These are phyloP conservation scores for Eimeria zaria DNA, from an alignment of 169 alveolate species.

Conservation along the genomic window DNA sequence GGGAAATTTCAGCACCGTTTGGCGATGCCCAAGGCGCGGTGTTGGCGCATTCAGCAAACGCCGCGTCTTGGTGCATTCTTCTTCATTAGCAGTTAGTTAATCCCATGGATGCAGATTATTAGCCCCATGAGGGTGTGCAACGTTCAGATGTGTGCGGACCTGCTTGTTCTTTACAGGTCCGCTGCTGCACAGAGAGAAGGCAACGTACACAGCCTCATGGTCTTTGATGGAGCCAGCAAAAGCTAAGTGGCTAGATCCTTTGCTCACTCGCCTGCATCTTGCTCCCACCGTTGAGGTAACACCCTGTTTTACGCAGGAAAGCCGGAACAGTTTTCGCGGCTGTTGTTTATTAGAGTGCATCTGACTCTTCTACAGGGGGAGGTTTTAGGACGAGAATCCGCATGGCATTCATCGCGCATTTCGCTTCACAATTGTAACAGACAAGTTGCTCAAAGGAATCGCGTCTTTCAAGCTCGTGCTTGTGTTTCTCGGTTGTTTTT, in stretches of 20 bases:
- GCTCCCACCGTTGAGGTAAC: not conserved
- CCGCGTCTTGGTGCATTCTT: not conserved
- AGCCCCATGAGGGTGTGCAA: not conserved
- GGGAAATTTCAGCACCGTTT: not conserved
- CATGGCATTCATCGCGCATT: not conserved
- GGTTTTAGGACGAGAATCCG: not conserved
- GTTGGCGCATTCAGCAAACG: not conserved
- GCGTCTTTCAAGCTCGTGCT: not conserved
- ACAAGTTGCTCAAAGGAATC: not conserved
- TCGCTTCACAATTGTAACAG: not conserved
- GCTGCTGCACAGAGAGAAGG: constrained; percentile 91
- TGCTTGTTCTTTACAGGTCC: constrained; percentile 72
- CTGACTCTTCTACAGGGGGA: not conserved
- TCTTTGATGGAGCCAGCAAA: constrained; percentile 46
- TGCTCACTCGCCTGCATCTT: not conserved
- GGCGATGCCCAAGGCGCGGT: not conserved
- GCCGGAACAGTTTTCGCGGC: not conserved
- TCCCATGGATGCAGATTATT: not conserved
- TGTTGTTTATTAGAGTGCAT: not conserved
- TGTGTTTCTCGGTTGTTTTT: not conserved
- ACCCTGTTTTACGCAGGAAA: not conserved
- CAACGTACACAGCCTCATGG: constrained; percentile 87
- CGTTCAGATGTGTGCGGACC: not conserved
- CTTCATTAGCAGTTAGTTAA: not conserved
- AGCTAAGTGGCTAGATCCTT: not conserved